These are phyloP conservation scores for Strigomonas culicis DNA, from an alignment of 208 protist genomes.

Conservation along the genomic window DNA sequence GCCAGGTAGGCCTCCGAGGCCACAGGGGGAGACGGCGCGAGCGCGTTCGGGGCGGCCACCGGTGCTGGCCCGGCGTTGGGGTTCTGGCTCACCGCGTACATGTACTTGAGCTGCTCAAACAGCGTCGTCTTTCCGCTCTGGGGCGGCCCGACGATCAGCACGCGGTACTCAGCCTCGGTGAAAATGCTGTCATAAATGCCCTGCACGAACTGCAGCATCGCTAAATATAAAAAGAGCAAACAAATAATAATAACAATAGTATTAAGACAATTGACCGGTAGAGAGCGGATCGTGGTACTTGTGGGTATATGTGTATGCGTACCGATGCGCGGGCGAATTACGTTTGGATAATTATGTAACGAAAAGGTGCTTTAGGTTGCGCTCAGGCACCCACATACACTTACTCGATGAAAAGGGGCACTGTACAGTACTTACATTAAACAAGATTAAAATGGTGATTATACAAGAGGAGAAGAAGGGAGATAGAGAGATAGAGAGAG, in stretches of 20 bases:
- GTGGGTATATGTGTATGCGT: too few relatives aligned
- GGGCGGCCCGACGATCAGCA: constrained; percentile 94
- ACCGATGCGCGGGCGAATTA: too few relatives aligned
- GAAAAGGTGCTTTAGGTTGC: too few relatives aligned
- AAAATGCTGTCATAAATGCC: constrained; percentile 74
- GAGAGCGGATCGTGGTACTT: too few relatives aligned
- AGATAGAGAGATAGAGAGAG: neutral
- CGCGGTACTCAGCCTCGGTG: constrained; percentile 76
- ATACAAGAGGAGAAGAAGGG: neutral
- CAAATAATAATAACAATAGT: neutral
- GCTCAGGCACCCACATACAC: too few relatives aligned
- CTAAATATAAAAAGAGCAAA: neutral
- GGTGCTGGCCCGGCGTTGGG: neutral
- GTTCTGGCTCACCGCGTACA: constrained; percentile 30
- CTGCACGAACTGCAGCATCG: constrained; percentile 61
- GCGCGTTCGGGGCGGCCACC: neutral
- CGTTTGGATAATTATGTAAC: too few relatives aligned
- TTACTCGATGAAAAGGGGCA: neutral
- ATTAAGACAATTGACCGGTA: too few relatives aligned
- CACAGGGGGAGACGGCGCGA: neutral
- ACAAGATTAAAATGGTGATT: neutral
- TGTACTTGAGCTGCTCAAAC: constrained; percentile 96
- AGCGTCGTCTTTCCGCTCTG: constrained; percentile 98
- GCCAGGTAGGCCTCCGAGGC: constrained; percentile 30
- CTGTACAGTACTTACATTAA: neutral